Conservation (phyloP, 176 grass and related monocot species). For the Lolium rigidum region DNA sequence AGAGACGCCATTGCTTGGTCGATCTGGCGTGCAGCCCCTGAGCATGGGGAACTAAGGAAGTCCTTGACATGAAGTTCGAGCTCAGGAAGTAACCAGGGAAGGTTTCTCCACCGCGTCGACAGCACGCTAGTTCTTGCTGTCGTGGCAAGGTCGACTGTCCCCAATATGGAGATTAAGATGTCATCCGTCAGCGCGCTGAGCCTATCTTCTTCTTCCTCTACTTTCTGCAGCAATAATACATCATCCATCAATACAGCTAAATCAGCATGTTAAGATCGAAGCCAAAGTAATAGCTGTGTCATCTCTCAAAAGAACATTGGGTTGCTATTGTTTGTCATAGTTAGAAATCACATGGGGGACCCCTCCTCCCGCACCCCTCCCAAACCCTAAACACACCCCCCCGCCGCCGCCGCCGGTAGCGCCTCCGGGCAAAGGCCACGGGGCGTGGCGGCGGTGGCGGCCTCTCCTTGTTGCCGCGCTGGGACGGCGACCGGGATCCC, state of each 20-base stretch:
- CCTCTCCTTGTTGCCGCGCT: too few species aligned
- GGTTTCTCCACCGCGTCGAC: background rate
- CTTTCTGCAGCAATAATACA: background rate
- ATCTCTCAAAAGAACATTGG: background rate
- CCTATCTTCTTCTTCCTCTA: background rate
- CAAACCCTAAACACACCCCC: too few species aligned
- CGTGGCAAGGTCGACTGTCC: background rate
- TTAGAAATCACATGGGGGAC: too few species aligned
- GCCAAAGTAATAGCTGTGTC: background rate
- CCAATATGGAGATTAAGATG: too few species aligned
- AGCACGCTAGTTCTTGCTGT: background rate
- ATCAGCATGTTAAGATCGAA: background rate
- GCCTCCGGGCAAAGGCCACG: too few species aligned
- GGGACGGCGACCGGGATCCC: too few species aligned
- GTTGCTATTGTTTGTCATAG: too few species aligned
- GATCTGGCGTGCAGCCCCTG: background rate
- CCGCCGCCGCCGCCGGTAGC: too few species aligned
- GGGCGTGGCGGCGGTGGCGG: too few species aligned
- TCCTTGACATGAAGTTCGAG: background rate
- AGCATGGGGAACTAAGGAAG: background rate
- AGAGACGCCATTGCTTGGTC: conserved; percentile 14
- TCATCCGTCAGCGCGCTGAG: too few species aligned
- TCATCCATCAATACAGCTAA: background rate
- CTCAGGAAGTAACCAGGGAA: background rate
- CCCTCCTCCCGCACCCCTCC: too few species aligned